phyloP scores from a whole-genome alignment of 306 rosid species.

The Lathyrus aphaca region DNA sequence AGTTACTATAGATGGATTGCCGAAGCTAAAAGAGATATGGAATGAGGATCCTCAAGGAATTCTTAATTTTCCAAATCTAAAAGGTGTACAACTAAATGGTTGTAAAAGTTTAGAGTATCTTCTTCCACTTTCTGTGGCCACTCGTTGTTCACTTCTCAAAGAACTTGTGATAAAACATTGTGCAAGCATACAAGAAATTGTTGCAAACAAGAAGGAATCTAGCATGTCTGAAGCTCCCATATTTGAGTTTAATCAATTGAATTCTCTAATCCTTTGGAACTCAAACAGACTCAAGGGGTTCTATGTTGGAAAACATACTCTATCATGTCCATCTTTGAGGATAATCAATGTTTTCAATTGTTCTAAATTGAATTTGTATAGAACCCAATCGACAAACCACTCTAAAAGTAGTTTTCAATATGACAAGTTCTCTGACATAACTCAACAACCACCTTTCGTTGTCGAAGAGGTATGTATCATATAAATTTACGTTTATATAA shows the following conservation, averaged over 20 bases:
- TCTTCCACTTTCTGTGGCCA: not conserved
- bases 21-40: slow-evolving; percentile 12
- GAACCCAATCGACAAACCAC: not conserved
- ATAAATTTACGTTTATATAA: not conserved
- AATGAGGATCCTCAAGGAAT: not conserved
- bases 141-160: not conserved
- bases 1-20: not conserved
- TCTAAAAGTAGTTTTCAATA: not conserved
- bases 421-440: not conserved
- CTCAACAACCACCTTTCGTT: not conserved
- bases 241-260: not conserved
- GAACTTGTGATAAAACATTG: not conserved
- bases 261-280: not conserved
- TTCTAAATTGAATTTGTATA: not conserved
- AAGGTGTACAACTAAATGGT: not conserved
- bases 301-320: too few species aligned
- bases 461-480: slow-evolving; percentile 6
- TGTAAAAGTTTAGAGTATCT: not conserved
- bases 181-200: not conserved
- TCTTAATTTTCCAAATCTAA: not conserved
- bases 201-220: not conserved
- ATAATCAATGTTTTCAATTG: not conserved
- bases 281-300: not conserved
- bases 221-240: not conserved
- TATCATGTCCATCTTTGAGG: slow-evolving; percentile 13